Percentiles rank a stretch among this genome's conserved stretches.
phyloP scores from a whole-genome alignment of 2,329 filamentous ascomycete species.

The Penicillium sp. region DNA sequence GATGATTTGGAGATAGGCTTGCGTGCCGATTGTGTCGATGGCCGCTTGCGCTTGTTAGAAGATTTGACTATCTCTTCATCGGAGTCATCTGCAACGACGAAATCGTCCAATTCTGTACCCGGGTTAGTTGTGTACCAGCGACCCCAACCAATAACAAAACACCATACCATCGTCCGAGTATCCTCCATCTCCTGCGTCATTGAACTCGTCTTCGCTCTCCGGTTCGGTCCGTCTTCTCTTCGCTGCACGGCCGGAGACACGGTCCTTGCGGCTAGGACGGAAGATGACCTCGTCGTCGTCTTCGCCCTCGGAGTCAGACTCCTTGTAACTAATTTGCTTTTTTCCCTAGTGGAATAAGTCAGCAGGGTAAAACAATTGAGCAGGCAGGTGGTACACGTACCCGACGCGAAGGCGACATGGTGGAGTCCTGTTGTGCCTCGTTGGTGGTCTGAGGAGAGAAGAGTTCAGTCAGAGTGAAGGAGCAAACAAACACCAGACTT shows the following conservation, averaged over 20 bases:
- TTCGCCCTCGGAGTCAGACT: constrained; percentile 72
- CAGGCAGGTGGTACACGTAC: constrained; percentile 45
- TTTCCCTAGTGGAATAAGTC: constrained; percentile 47
- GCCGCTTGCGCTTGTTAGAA: constrained; percentile 70
- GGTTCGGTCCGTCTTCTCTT: constrained; percentile 63
- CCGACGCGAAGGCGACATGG: constrained; percentile 76
- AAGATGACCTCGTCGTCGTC: constrained; percentile 72
- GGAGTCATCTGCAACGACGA: constrained; percentile 82
- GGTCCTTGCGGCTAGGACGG: constrained; percentile 48
- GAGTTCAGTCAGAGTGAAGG: not conserved
- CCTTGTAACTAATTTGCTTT: constrained; percentile 70
- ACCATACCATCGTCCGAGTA: constrained; percentile 49
- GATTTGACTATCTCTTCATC: constrained; percentile 59
- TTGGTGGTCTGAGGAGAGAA: constrained; percentile 41
- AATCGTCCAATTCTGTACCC: constrained; percentile 72
- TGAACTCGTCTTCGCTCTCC: constrained; percentile 67
- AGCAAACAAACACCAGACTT: not conserved
- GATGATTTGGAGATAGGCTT: constrained; percentile 37
- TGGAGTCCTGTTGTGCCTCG: constrained; percentile 37
- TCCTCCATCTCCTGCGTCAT: constrained; percentile 51
- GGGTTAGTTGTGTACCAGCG: constrained; percentile 7
- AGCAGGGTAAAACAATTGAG: not conserved
- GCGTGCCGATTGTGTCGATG: constrained; percentile 45
- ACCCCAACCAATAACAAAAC: not conserved
- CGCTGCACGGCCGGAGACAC: constrained; percentile 42